Base-by-base conservation (phyloP, 1,284 basidiomycete species). In the Takashimella koratensis region DNA sequence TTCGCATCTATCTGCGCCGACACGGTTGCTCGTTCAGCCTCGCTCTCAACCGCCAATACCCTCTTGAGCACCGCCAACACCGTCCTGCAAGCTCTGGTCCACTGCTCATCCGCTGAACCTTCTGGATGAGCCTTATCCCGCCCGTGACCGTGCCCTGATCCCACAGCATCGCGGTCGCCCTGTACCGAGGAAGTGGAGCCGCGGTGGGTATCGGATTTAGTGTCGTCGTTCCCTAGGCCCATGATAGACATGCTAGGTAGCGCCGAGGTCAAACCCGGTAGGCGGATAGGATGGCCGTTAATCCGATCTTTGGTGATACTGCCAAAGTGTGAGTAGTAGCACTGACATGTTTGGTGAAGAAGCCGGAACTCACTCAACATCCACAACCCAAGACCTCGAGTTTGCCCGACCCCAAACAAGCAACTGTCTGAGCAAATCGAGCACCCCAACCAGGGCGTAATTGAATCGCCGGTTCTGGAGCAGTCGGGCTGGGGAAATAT, bases 391-490 rank as follows among this genome's bases (percentile, higher is more conserved):
- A 78, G 49, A 78, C 77, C 21, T 82, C 61, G 94, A 89, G 62
- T 87, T 83, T 12, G 81, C 79, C 67, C 83, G 84, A 36, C 90
- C 88, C 66, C 85, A 84, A 51, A 95, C 92, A 72, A 89, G 85
- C 39, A 97, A 78, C 68, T 98, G 92, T 62, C 90, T 86, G 42
- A 98, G 78, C 69, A 94, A 97, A 59, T 97, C 93, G 43, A 99
- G 80, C 63, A 98, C 91, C 2, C 90, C 91, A 4, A 95, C 90
- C 86, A 98, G 95, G 2, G 88, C 96, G 60, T 88, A 84, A 75
- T 98, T 95, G 76, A 98, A 99, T 16, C 95, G 83, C 23, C 95
- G 83, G 67, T 96, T 96, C 70, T 98, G 94, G 42, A 98, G 79
- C 16, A 98, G 73, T 26, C 93, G 83, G 0, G 65, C 67, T 0